Evolutionary conservation across 257 asterid species (phyloP).

Genomic region (Forsythia viridissima): DNA sequence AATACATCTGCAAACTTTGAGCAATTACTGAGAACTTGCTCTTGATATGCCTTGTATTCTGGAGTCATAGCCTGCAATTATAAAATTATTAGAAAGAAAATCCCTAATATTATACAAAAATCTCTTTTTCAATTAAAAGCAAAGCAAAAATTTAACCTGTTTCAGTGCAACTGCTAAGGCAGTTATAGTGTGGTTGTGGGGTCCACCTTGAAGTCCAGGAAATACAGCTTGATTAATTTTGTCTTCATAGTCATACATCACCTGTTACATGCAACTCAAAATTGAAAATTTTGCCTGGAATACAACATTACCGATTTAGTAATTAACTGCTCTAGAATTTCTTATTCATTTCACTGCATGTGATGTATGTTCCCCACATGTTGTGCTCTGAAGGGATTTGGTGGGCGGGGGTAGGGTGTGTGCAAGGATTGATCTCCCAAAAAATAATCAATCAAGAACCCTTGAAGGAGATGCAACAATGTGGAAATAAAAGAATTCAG

Average conservation of each 20-base stretch:
- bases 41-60: slow-evolving; percentile 89
- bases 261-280: slow-evolving; percentile 45
- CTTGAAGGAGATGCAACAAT: not conserved
- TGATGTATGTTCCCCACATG: not conserved
- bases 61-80: slow-evolving; percentile 80
- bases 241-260: slow-evolving; percentile 85
- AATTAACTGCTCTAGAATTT: not conserved
- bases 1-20: slow-evolving; percentile 89
- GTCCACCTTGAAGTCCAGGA: slow-evolving; percentile 99
- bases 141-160: slow-evolving; percentile 52
- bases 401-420: not conserved
- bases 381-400: not conserved
- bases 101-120: slow-evolving; percentile 12
- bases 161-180: slow-evolving; percentile 94
- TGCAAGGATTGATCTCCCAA: not conserved
- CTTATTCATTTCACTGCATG: not conserved
- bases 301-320: not conserved
- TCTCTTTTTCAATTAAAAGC: not conserved
- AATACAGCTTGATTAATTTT: slow-evolving; percentile 96
- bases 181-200: slow-evolving; percentile 96
- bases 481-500: not conserved
- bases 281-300: not conserved
- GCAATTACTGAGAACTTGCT: slow-evolving; percentile 86
- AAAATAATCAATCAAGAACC: not conserved
- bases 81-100: not conserved